Conservation (phyloP, 768 basidiomycete genomes). For the Phanerochaete sordida region DNA sequence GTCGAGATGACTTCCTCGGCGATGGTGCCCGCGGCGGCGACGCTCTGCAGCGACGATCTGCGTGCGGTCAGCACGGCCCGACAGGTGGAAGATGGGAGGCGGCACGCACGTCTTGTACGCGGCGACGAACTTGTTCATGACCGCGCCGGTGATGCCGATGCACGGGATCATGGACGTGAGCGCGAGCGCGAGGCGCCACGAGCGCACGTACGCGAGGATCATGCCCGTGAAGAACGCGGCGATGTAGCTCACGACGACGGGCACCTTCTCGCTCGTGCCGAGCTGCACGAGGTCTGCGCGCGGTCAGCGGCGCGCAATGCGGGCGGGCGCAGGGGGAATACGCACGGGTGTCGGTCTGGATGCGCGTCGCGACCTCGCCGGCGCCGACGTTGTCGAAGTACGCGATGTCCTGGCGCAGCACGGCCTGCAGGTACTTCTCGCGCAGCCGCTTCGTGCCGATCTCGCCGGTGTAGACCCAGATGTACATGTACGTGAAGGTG, state of each 20-base stretch:
- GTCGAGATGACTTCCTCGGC: conserved; percentile 94
- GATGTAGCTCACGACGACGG: conserved; percentile 60
- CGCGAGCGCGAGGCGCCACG: conserved; percentile 84
- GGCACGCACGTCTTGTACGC: conserved; percentile 34
- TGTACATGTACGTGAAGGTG: conserved; percentile 68
- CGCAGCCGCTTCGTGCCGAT: conserved; percentile 79
- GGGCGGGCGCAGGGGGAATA: conserved; percentile 7
- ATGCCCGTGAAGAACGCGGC: conserved; percentile 81
- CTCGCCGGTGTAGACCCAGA: conserved; percentile 77
- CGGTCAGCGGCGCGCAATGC: background rate
- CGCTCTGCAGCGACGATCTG: conserved; percentile 65
- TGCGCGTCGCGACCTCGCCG: conserved; percentile 91
- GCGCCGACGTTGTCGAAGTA: conserved; percentile 92
- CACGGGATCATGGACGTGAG: conserved; percentile 80
- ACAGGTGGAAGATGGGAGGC: background rate
- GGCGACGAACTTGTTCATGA: conserved; percentile 69
- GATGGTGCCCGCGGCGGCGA: conserved; percentile 78
- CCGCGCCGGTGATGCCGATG: conserved; percentile 65
- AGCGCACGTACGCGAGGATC: conserved; percentile 61
- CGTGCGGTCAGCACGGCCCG: background rate
- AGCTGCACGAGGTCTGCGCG: conserved; percentile 84
- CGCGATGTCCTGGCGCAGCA: conserved; percentile 86
- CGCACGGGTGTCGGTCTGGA: conserved; percentile 83
- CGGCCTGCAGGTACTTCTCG: conserved; percentile 74
- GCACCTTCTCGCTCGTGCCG: conserved; percentile 88